Evolutionary conservation across 208 protist genomes (phyloP).

Genomic region (Trypanosoma vivax): DNA sequence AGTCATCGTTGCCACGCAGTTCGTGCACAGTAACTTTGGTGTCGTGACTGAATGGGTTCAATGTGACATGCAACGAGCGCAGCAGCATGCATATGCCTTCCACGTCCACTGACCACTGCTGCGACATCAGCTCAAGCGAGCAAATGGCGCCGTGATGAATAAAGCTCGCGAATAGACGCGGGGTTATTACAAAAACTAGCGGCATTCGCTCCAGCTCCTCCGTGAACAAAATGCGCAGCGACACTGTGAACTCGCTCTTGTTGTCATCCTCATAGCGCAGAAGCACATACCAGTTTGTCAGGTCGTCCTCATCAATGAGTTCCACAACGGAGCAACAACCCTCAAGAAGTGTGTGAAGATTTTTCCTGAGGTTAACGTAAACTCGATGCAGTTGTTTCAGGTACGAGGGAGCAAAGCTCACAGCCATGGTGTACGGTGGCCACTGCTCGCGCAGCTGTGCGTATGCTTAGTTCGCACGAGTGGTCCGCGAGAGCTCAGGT

Average conservation of each 20-base stretch:
- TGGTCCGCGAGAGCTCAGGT: too few relatives aligned
- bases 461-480: too few relatives aligned
- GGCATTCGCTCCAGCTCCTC: constrained; percentile 53
- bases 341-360: constrained; percentile 24
- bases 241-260: constrained; percentile 56
- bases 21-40: constrained; percentile 47
- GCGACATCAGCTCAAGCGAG: constrained; percentile 82
- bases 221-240: constrained; percentile 50
- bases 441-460: too few relatives aligned
- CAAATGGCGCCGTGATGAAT: constrained; percentile 81
- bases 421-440: too few relatives aligned
- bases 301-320: constrained; percentile 70
- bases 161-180: constrained; percentile 67
- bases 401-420: constrained; percentile 20
- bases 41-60: constrained; percentile 58
- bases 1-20: too few relatives aligned
- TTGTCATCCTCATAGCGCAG: constrained; percentile 66
- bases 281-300: constrained; percentile 74
- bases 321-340: constrained; percentile 27
- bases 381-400: constrained; percentile 54
- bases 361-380: constrained; percentile 42
- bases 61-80: constrained; percentile 50
- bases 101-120: constrained; percentile 50
- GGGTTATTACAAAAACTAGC: constrained; percentile 69
- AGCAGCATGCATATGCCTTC: constrained; percentile 50